Percentiles rank a stretch among this genome's conserved stretches.
Evolutionary conservation across 2,329 filamentous ascomycete genomes (phyloP).

Genomic region (Phialophora tarda): DNA sequence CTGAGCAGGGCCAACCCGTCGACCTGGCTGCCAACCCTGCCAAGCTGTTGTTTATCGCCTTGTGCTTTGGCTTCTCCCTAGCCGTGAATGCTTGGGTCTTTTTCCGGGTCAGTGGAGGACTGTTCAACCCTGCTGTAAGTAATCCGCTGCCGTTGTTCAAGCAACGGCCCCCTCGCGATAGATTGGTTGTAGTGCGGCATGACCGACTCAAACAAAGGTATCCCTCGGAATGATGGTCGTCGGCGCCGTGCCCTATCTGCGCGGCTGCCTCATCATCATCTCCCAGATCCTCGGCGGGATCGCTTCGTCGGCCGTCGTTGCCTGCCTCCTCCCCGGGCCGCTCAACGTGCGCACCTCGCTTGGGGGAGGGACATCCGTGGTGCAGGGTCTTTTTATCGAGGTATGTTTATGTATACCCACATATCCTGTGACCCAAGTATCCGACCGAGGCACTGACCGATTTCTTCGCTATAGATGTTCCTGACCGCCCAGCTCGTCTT

Average conservation of each 20-base stretch:
- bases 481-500: constrained; percentile 68
- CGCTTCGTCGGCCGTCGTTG: constrained; percentile 63
- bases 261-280: constrained; percentile 58
- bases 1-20: constrained; percentile 19
- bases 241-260: constrained; percentile 59
- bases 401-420: not conserved
- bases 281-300: constrained; percentile 66
- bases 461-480: constrained; percentile 57
- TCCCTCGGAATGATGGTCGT: constrained; percentile 64
- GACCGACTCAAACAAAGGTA: constrained; percentile 45
- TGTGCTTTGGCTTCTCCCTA: constrained; percentile 54
- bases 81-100: constrained; percentile 61
- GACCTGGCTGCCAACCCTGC: constrained; percentile 15
- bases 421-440: not conserved
- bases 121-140: constrained; percentile 58
- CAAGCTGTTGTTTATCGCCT: constrained; percentile 21
- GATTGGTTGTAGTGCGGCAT: not conserved
- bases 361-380: constrained; percentile 55
- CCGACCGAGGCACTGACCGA: not conserved
- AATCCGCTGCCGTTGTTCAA: not conserved
- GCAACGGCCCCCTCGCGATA: not conserved
- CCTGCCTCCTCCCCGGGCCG: constrained; percentile 62
- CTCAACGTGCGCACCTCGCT: constrained; percentile 62
- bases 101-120: constrained; percentile 57
- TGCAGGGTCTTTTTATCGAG: constrained; percentile 67